These are phyloP conservation scores for Malania oleifera DNA, from an alignment of 164 flowering plant species.

Conservation along the genomic window DNA sequence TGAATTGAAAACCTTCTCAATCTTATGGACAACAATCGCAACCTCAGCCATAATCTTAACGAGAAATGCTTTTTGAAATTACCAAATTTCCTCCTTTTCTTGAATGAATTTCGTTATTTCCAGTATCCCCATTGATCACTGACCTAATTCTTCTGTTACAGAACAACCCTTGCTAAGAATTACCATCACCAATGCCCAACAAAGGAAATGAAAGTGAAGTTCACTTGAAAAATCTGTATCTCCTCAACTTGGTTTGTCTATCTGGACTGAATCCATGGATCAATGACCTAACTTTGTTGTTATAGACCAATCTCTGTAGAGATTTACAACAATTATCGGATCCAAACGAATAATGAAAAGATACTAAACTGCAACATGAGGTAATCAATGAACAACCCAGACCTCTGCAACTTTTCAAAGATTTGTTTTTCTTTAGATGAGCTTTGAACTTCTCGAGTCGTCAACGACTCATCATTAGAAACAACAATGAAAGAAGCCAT, in stretches of 20 bases:
- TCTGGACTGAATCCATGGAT: conserved; percentile 3
- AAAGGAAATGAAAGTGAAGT: background rate
- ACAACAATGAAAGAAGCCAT: conserved; percentile 37
- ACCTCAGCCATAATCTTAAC: conserved; percentile 66
- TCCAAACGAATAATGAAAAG: conserved; percentile 18
- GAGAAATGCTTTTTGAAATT: conserved; percentile 36
- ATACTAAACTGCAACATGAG: conserved; percentile 14
- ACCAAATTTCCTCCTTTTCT: conserved; percentile 18
- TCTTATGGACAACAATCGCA: conserved; percentile 46
- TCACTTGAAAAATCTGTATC: background rate
- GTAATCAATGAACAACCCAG: conserved; percentile 16
- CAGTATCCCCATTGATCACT: conserved; percentile 20
- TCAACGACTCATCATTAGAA: conserved; percentile 29
- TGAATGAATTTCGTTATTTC: conserved; percentile 21
- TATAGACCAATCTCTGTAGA: conserved; percentile 5
- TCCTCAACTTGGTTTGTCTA: background rate
- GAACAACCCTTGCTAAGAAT: conserved; percentile 22
- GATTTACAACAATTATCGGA: background rate
- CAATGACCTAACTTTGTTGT: conserved; percentile 4
- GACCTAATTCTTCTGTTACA: conserved; percentile 24
- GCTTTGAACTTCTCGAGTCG: conserved; percentile 14
- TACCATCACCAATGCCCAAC: conserved; percentile 20
- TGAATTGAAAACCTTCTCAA: conserved; percentile 38
- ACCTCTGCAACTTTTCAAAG: conserved; percentile 17
- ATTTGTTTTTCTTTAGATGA: conserved; percentile 20